These are phyloP conservation scores for Gillenia trifoliata DNA, from an alignment of 306 rosid genomes.

Conservation along the genomic window DNA sequence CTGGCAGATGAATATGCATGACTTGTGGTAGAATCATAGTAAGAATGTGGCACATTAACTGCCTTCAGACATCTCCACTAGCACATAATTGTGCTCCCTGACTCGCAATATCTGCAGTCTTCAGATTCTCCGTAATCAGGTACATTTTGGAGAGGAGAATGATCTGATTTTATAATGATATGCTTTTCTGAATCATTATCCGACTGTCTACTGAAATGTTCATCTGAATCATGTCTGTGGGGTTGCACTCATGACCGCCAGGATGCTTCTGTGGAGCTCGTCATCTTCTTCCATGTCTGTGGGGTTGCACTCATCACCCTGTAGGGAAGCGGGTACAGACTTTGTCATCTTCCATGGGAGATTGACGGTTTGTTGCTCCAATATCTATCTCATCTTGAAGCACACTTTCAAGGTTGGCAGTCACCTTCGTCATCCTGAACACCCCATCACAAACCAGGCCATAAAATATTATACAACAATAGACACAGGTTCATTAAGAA, in stretches of 20 bases:
- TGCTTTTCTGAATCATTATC: constrained; percentile 31
- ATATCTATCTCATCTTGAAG: constrained; percentile 39
- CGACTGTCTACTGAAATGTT: not conserved
- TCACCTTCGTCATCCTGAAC: constrained; percentile 50
- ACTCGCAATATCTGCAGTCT: constrained; percentile 32
- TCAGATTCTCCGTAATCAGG: constrained; percentile 34
- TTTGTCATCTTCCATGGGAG: constrained; percentile 24
- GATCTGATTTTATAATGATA: constrained; percentile 18
- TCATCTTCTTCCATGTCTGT: constrained; percentile 10
- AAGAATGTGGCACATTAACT: constrained; percentile 56
- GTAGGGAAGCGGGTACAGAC: constrained; percentile 28
- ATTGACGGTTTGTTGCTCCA: constrained; percentile 20
- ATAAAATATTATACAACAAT: constrained; percentile 21
- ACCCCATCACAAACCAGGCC: constrained; percentile 29
- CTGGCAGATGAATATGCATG: constrained; percentile 40
- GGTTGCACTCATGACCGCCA: constrained; percentile 28
- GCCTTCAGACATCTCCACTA: constrained; percentile 49
- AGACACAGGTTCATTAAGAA: not conserved
- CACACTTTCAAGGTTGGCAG: constrained; percentile 29
- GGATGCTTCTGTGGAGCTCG: constrained; percentile 9
- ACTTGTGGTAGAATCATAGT: constrained; percentile 57
- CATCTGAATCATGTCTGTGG: constrained; percentile 13
- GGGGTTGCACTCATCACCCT: not conserved
- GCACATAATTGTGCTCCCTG: constrained; percentile 45
- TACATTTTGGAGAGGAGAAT: constrained; percentile 22